Evolutionary conservation across 148 eudicot species (phyloP).

Genomic region (Polygonum maritimum): DNA sequence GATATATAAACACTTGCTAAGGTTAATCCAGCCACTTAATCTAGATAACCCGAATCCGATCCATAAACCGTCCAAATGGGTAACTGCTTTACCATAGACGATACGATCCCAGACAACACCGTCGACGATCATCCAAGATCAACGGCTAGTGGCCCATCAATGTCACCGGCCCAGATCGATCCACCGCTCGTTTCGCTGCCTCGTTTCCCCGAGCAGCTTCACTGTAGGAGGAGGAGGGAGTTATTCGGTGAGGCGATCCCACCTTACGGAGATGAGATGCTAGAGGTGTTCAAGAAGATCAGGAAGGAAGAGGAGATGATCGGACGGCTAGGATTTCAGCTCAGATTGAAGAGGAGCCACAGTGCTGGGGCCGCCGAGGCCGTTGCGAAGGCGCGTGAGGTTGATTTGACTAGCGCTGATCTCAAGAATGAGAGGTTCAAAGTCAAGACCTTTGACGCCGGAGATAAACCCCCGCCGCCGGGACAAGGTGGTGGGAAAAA

Average conservation of each 20-base stretch:
- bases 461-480: background rate
- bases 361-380: background rate
- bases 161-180: background rate
- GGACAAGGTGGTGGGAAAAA: background rate
- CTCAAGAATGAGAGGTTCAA: background rate
- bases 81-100: background rate
- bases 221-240: background rate
- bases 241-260: constrained; percentile 1
- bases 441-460: background rate
- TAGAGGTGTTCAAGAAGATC: background rate
- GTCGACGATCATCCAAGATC: background rate
- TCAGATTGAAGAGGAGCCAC: background rate
- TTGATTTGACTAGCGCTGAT: background rate
- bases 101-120: background rate
- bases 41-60: background rate
- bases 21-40: background rate
- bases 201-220: background rate
- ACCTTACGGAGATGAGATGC: background rate
- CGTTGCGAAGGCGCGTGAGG: background rate
- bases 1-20: background rate
- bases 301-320: background rate
- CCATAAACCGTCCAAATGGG: background rate
- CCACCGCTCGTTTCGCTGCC: background rate
- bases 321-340: background rate
- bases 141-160: background rate